Base-by-base conservation (phyloP, 2,329 filamentous ascomycete species). In the Hirsutella rhossiliensis region DNA sequence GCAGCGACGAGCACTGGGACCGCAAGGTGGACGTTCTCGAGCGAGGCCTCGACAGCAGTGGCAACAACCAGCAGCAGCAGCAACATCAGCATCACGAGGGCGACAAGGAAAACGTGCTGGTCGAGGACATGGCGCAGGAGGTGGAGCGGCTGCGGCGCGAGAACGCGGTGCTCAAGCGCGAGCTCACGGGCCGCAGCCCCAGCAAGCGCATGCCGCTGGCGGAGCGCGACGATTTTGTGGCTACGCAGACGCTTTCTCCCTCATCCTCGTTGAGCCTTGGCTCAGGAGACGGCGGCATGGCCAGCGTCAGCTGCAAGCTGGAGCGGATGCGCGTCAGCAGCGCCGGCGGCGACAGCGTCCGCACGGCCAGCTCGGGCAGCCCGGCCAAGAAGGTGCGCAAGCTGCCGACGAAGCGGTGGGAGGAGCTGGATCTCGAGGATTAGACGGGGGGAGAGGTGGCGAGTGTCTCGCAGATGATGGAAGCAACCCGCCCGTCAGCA, bases 1-100 rank as follows among this genome's bases (percentile, higher is more conserved):
- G 80, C 38, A 80, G 80, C 43, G 87, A 95, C 48, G 85, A 86
- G 58, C 87, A 94, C 62, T 76, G 92, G 57, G 89, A 97, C 60
- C 78, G 78, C 51, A 98, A 98, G 65, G 74, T 94, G 8, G 90
- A 76, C 47, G 66, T 78, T 1, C 68, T 78, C 38, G 74, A 77
- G 58, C 67, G 71, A 2, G 62, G 71, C 3, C 62, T 76, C 18
- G 62, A 62, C 5, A 49, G 55, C 0, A 73, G 74, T 11, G 66
- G 72, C 53, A 63, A 62, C 49, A 54, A 50, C 19, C n/a, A 6
- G 11, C 8, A 38, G 11, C 34, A 19, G 13, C 27, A 13, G 8
- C 39, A 29, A n/a, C 39, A 31, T n/a, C 20, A n/a, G n/a, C 69
- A 71, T 31, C 63, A 68, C 0, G 78, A 82, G 42, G 72, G 69